Percentiles rank a stretch among this genome's conserved stretches.
These are phyloP conservation scores for Phytophthora cactorum DNA, from an alignment of 352 stramenopile genomes.

Conservation along the genomic window DNA sequence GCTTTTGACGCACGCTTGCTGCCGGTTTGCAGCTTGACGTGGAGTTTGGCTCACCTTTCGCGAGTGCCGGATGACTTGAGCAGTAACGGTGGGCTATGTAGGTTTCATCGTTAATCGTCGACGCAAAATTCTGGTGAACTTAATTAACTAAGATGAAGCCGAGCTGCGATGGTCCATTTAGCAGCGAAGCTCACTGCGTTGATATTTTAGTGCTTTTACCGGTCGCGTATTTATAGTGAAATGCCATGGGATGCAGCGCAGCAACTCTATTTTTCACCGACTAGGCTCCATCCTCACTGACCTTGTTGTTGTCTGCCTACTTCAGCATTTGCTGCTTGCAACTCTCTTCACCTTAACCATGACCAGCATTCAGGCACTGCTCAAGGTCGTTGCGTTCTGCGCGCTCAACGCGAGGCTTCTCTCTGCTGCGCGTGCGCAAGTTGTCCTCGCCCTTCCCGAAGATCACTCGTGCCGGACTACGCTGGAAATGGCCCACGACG, in stretches of 20 bases:
- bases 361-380: background rate
- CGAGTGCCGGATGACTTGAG: background rate
- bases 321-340: background rate
- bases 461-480: background rate
- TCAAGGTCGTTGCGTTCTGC: background rate
- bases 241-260: no score
- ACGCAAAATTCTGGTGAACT: background rate
- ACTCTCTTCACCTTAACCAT: background rate
- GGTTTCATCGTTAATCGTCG: slow-evolving; percentile 6
- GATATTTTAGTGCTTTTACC: no score
- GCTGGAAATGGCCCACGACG: background rate
- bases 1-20: slow-evolving; percentile 13
- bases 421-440: background rate
- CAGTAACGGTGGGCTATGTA: background rate
- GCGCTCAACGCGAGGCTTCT: background rate
- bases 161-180: no score
- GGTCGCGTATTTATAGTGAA: no score
- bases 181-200: no score
- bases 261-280: no score
- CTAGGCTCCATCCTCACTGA: no score
- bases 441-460: background rate
- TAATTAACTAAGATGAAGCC: background rate
- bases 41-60: background rate
- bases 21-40: background rate
- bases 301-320: no score